These are phyloP conservation scores for Stromatinia cepivora DNA, from an alignment of 2,329 filamentous ascomycete species.

Conservation along the genomic window DNA sequence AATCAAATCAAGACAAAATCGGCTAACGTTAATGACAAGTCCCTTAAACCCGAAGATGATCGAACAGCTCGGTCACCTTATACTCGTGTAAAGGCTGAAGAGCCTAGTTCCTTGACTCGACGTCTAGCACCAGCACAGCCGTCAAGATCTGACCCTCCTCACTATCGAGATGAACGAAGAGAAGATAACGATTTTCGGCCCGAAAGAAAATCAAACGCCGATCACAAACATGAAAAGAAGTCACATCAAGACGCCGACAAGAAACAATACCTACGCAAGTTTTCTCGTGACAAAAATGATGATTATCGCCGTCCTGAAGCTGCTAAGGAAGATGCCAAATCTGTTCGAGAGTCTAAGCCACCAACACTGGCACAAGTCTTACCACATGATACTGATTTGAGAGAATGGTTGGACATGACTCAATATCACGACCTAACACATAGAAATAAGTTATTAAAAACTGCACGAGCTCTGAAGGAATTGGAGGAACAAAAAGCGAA, in stretches of 20 bases:
- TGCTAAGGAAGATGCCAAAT: constrained; percentile 28
- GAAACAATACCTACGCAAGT: constrained; percentile 25
- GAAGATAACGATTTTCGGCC: constrained; percentile 30
- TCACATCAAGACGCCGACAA: constrained; percentile 28
- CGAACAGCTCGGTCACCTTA: constrained; percentile 21
- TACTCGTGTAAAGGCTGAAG: constrained; percentile 23
- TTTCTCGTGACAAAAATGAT: constrained; percentile 30
- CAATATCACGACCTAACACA: constrained; percentile 42
- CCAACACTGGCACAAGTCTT: constrained; percentile 36
- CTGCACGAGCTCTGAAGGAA: constrained; percentile 12
- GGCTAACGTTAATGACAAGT: constrained; percentile 28
- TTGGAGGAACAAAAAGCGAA: constrained; percentile 41
- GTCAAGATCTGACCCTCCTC: constrained; percentile 17
- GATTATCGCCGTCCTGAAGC: constrained; percentile 26
- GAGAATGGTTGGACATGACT: constrained; percentile 43
- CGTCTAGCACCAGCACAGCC: constrained; percentile 24
- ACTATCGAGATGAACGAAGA: constrained; percentile 30
- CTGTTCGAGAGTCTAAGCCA: constrained; percentile 25
- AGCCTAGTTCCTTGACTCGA: constrained; percentile 27
- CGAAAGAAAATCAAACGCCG: constrained; percentile 27
- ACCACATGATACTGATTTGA: constrained; percentile 38
- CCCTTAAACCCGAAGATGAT: constrained; percentile 28
- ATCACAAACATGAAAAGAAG: constrained; percentile 30
- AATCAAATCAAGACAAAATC: constrained; percentile 24
- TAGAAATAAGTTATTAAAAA: constrained; percentile 38